A percentile compares a stretch with the other conserved stretches of the same genome.
phyloP scores from a whole-genome alignment of 441 rosid species.

The Populus trichocarpa region DNA sequence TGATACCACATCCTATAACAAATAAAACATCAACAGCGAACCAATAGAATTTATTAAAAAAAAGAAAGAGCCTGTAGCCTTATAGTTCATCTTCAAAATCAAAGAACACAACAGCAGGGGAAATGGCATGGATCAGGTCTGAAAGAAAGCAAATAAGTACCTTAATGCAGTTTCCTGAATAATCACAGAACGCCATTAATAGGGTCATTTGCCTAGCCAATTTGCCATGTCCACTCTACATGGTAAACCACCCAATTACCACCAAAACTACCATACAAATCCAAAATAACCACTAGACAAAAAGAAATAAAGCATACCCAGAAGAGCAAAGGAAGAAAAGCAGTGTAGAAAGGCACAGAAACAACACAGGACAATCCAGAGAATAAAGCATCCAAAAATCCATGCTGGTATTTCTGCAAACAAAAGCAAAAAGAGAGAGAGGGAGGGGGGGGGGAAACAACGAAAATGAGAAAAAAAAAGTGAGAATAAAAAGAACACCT shows the following conservation, averaged over 20 bases:
- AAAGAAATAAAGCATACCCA: slow-evolving; percentile 51
- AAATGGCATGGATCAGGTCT: neutral
- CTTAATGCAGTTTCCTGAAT: slow-evolving; percentile 81
- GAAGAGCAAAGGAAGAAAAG: slow-evolving; percentile 91
- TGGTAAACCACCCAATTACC: slow-evolving; percentile 2
- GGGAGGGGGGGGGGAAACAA: neutral
- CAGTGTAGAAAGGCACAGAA: slow-evolving; percentile 95
- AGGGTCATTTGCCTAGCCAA: slow-evolving; percentile 97
- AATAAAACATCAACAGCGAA: neutral
- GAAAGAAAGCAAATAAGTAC: slow-evolving; percentile 27
- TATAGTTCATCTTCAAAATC: neutral
- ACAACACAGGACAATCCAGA: slow-evolving; percentile 84
- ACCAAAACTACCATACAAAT: neutral
- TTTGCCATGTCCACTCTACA: slow-evolving; percentile 95
- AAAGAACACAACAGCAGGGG: neutral
- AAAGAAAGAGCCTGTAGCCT: slow-evolving; percentile 6
- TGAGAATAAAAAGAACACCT: neutral
- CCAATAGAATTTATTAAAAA: neutral
- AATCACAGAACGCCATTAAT: slow-evolving; percentile 92
- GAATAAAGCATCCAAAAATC: slow-evolving; percentile 70
- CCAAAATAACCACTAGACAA: neutral
- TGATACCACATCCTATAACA: slow-evolving; percentile 72
- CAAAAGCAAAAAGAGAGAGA: neutral
- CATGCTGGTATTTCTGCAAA: slow-evolving; percentile 62
- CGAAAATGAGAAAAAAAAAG: neutral